Base-by-base conservation (phyloP, 2,329 filamentous ascomycete genomes). In the Paecilomyces variotii region DNA sequence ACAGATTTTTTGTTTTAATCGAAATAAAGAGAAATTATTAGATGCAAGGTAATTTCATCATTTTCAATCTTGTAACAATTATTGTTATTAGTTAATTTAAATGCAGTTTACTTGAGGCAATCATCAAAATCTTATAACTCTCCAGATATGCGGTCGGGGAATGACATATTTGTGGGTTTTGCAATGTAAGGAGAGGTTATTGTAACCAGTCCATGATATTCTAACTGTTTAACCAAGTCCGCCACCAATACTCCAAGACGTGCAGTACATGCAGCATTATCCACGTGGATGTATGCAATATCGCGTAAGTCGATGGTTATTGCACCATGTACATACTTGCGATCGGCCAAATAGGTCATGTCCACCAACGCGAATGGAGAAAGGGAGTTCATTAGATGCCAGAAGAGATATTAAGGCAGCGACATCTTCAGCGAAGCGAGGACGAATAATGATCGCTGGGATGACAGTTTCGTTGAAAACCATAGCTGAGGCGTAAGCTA, bases 261-360 rank as follows among this genome's bases (percentile, higher is more conserved):
- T 1, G 71, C 75, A 4, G 71, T 71, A 51, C 64, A 60, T 25
- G 63, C 62, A 14, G 67, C 65, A 0, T 58, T 56, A 34, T 64
- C 65, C 10, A 76, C 61, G 0, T 63, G 28, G 10, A 77, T 66
- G 12, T 67, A 61, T 10, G 65, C 62, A 49, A 78, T 68, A 49
- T 71, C 72, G 19, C 75, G 71, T 66, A 77, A 59, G 56, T 78
- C 75, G 32, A 78, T 72, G 1, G 66, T 68, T 12, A 77, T 51
- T 3, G 69, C 68, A 30, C 62, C 69, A 3, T 67, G 52, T 3
- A n/a, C n/a, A n/a, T n/a, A 68, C 65, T n/a, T 68, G 66, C n/a
- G 68, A 69, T 0, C 67, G 62, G 1, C 72, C 71, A 28, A 63
- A 69, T 34, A 72, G 65, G 56, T 74, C 72, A 62, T 76, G 73